Conservation (phyloP, 1,284 basidiomycete genomes). For the Dichomitus squalens region DNA sequence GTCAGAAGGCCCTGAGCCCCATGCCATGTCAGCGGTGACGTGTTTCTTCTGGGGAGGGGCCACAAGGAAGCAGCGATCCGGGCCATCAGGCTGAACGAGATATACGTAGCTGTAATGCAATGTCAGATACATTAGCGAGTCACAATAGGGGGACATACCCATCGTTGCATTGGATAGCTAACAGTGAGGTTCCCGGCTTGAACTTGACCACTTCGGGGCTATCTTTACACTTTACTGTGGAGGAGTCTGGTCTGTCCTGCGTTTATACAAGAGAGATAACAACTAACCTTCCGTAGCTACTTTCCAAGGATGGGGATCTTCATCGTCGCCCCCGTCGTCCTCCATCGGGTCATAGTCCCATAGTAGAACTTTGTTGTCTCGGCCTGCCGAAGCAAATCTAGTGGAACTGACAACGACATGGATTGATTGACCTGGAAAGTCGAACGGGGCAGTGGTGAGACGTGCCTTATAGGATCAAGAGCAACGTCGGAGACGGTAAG, state of each 20-base stretch:
- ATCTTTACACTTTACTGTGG: constrained; percentile 12
- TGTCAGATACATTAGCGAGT: not conserved
- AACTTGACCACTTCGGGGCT: constrained; percentile 26
- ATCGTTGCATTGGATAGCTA: constrained; percentile 27
- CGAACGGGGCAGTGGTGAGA: not conserved
- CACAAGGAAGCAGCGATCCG: not conserved
- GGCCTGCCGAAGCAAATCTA: constrained; percentile 26
- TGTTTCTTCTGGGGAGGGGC: constrained; percentile 5
- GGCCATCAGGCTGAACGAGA: constrained; percentile 6
- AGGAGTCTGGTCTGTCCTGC: not conserved
- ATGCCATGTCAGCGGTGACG: constrained; percentile 41
- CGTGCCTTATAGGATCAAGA: constrained; percentile 28
- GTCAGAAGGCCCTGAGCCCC: constrained; percentile 49
- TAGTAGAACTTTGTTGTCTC: constrained; percentile 22
- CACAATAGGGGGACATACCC: constrained; percentile 16
- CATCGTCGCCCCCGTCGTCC: not conserved
- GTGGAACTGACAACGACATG: constrained; percentile 17
- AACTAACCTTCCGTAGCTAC: not conserved
- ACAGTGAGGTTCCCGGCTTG: constrained; percentile 15
- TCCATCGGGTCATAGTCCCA: constrained; percentile 21
- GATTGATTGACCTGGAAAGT: not conserved
- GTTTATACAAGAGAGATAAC: not conserved
- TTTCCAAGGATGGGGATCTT: not conserved
- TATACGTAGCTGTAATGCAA: constrained; percentile 12
- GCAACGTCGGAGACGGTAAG: constrained; percentile 28